Conservation (phyloP, 371 early-diverging fungal genomes). For the Dinochytrium kinnereticum region DNA sequence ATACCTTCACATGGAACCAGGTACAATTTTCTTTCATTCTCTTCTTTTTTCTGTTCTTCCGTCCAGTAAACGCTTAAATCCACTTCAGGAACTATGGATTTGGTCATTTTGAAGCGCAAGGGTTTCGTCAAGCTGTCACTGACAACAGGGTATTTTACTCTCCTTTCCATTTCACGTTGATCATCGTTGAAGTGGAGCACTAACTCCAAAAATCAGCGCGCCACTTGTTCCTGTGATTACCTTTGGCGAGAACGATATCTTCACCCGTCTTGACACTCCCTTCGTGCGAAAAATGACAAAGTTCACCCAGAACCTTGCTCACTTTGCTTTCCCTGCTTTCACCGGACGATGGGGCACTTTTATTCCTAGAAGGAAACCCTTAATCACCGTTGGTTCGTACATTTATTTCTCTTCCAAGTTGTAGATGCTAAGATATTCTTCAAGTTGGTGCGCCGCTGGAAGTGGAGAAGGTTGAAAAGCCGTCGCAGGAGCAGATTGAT, state of each 20-base stretch:
- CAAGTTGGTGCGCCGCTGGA: conserved; percentile 50
- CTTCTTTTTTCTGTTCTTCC: neutral
- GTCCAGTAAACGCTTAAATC: conserved; percentile 24
- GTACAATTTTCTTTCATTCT: neutral
- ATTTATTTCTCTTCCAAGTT: neutral
- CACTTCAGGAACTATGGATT: conserved; percentile 39
- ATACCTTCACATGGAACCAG: conserved; percentile 27
- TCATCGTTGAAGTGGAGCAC: too few relatives aligned
- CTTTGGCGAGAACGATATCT: conserved; percentile 62
- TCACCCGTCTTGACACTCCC: conserved; percentile 39
- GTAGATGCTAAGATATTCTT: neutral
- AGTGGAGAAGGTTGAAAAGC: conserved; percentile 42
- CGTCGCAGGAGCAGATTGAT: conserved; percentile 49
- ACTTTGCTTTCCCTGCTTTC: conserved; percentile 48
- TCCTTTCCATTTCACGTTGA: neutral
- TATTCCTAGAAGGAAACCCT: conserved; percentile 38
- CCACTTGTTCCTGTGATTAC: conserved; percentile 51
- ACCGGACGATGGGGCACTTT: conserved; percentile 45
- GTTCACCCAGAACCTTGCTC: conserved; percentile 27
- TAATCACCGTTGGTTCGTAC: conserved; percentile 46
- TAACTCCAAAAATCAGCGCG: too few relatives aligned
- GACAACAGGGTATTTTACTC: conserved; percentile 38
- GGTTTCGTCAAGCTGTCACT: conserved; percentile 57
- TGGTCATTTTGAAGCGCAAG: conserved; percentile 52
- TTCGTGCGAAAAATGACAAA: conserved; percentile 29